Conservation (phyloP, 352 stramenopile species). For the Globisporangium alternatum region DNA sequence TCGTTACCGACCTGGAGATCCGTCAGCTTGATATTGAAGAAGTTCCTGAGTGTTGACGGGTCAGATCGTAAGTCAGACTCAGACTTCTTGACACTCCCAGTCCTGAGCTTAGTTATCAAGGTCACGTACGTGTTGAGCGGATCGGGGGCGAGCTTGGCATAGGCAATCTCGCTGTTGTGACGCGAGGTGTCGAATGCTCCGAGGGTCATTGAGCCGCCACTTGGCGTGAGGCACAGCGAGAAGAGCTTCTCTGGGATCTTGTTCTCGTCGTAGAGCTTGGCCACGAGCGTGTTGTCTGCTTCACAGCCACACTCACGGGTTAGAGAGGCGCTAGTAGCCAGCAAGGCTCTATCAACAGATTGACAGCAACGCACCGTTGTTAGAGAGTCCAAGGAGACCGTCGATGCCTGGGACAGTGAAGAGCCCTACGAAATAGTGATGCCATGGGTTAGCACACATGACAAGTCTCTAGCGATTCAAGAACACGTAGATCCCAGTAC, state of each 20-base stretch:
- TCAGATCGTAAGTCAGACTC: background rate
- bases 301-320: background rate
- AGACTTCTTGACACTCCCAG: background rate
- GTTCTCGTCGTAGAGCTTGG: constrained; percentile 67
- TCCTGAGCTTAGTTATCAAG: background rate
- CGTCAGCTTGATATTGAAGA: constrained; percentile 21
- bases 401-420: constrained; percentile 70
- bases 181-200: constrained; percentile 26
- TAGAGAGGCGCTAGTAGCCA: background rate
- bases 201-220: constrained; percentile 35
- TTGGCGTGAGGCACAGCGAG: constrained; percentile 38
- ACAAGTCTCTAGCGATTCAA: background rate
- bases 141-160: constrained; percentile 23
- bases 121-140: constrained; percentile 19
- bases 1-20: constrained; percentile 31
- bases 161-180: constrained; percentile 26
- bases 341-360: background rate
- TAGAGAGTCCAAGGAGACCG: constrained; percentile 78
- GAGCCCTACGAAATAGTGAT: constrained; percentile 20
- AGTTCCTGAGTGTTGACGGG: constrained; percentile 2
- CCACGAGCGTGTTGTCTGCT: constrained; percentile 60
- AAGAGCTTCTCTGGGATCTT: constrained; percentile 74
- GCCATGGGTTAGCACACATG: background rate
- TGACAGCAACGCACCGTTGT: constrained; percentile 28
- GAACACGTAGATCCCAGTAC: background rate